Base-by-base conservation (phyloP, 306 rosid genomes). In the Cucumis cinereus region DNA sequence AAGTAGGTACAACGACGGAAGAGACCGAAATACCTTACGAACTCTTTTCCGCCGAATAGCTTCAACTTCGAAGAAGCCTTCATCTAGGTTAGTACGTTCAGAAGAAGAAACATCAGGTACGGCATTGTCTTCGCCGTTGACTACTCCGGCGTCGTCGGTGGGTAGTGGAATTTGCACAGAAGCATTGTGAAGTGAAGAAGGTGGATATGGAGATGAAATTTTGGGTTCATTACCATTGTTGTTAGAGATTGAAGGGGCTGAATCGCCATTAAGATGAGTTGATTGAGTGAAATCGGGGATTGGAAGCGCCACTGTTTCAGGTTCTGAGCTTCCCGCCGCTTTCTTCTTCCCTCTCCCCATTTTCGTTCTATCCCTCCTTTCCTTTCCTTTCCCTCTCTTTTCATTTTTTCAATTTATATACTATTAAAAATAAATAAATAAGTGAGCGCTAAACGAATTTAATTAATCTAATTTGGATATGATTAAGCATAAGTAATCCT, bases 21-120 rank as follows among this genome's bases (percentile, higher is more conserved):
- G 55, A 50, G 55, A 17, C n/a, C 6, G 6, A 77, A 47, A 59
- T 69, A 90, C 97, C 98, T 91, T 91, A 22, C 91, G 90, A 64
- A 91, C 70, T 85, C 97, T 83, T 79, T 82, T 91, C 56, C 97
- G 91, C 62, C 93, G 96, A 67, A 91, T 85, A 79, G 90, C 80
- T 89, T 93, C 96, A 36, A 93, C 83, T 81, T 89, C 97, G 72
- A 87, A 91, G 80, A 80, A 89, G 38, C 93, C 96, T n/a, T 91
- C 92, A 6, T 80, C 93, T 13, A 93, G 89, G 80, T 85, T 75
- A 2, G 84, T 78, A 17, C 86, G 84, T 47, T 68, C 53, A 19
- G 66, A 73, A 56, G 79, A 56, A 66, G 79, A 50, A 24, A 33
- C 83, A 13, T 56, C 53, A 14, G 57, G 61, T 30, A 50, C 33